Conservation (phyloP, 2,329 filamentous ascomycete species). For the Aspergillus eucalypticola region DNA sequence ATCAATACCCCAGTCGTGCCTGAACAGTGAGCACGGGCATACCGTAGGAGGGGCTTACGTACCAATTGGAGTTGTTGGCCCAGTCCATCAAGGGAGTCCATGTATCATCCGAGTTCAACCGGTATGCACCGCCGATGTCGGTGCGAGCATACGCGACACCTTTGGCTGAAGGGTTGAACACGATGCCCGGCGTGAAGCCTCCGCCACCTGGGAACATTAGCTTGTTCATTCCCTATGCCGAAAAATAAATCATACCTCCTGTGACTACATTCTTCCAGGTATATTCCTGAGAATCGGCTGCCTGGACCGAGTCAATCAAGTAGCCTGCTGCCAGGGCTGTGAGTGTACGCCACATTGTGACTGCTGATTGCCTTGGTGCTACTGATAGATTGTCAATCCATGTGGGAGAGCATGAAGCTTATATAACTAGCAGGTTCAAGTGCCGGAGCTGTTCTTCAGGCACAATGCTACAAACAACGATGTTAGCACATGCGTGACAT, state of each 20-base stretch:
- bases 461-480: too few species aligned
- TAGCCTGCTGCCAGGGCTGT: slow-evolving; percentile 11
- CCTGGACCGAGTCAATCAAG: slow-evolving; percentile 10
- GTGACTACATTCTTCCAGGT: slow-evolving; percentile 55
- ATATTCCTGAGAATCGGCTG: slow-evolving; percentile 25
- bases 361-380: background rate
- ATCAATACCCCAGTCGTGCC: slow-evolving; percentile 55
- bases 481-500: background rate
- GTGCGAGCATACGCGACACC: slow-evolving; percentile 59
- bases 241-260: slow-evolving; percentile 32
- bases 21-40: background rate
- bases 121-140: slow-evolving; percentile 60
- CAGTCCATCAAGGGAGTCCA: slow-evolving; percentile 59
- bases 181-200: slow-evolving; percentile 58
- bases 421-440: background rate
- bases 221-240: background rate
- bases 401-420: background rate
- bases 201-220: slow-evolving; percentile 49
- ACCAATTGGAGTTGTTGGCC: slow-evolving; percentile 50
- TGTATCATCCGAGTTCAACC: slow-evolving; percentile 56
- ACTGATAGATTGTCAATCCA: too few species aligned
- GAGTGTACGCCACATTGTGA: background rate
- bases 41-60: background rate
- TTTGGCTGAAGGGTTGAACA: slow-evolving; percentile 52
- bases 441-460: too few species aligned